Base-by-base conservation (phyloP, 441 rosid genomes). In the Pelargonium cotyledonis region DNA sequence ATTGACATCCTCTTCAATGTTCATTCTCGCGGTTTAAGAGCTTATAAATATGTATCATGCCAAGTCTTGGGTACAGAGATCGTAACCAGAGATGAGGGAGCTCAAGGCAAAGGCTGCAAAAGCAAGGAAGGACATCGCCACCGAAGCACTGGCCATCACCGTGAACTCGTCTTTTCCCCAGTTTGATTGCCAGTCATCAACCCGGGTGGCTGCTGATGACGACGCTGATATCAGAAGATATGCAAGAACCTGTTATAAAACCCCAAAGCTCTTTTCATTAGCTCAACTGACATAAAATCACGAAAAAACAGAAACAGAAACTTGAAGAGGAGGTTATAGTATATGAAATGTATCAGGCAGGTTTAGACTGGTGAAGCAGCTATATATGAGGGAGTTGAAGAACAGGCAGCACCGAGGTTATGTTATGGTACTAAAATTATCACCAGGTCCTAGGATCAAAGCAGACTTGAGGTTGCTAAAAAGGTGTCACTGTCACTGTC, bases 111-210 rank as follows among this genome's bases (percentile, higher is more conserved):
- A 91, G 70, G 91, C 89, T 23, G 75, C 35, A 74, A 94, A 91
- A 41, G 96, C 96, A 12, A 90, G 68, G 73, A 95, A 89, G 23
- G 97, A 81, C 85, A 86, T 84, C 1, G 89, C 91, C 2, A 95
- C 76, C 0, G 99, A 95, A 18, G 92, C 97, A 71, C 82, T 90
- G 0, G 99, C 96, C 96, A 85, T 91, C 73, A 84, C 78, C 2
- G 99, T 95, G 85, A 95, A 95, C 70, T 85, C 88, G 53, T 95
- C 99, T 67, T 88, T 91, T 23, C 99, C 99, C 99, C 99, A 95
- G 44, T 94, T 94, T 3, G 96, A 87, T 43, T 89, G 86, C 99
- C 99, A 94, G 71, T 95, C 99, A 65, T 83, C 90, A 5, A 90
- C 96, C 11, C 96, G 79, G 8, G 92, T 91, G 60, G 99, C 99